Percentiles rank a stretch among this genome's conserved stretches.
Evolutionary conservation across 1,284 basidiomycete genomes (phyloP).

Genomic region (Moesziomyces sp.): DNA sequence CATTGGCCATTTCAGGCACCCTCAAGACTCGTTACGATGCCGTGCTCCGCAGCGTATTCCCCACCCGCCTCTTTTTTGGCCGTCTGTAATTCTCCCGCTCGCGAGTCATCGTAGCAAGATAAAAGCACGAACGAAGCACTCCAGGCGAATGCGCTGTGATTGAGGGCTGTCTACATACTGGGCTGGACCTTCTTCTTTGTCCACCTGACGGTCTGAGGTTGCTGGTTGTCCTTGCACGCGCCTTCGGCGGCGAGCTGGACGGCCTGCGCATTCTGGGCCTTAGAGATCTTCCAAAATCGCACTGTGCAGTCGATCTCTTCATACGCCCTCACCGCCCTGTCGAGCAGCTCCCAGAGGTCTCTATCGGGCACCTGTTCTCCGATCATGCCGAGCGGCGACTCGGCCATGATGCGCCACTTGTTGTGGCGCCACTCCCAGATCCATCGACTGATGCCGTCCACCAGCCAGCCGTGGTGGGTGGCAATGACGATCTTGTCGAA

Average conservation of each 20-base stretch:
- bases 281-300: conserved; percentile 62
- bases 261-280: conserved; percentile 46
- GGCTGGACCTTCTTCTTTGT: conserved; percentile 42
- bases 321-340: conserved; percentile 54
- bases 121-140: background rate
- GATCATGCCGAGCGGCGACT: conserved; percentile 45
- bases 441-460: conserved; percentile 60
- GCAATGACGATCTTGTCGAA: conserved; percentile 66
- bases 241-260: conserved; percentile 56
- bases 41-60: conserved; percentile 16
- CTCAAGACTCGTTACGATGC: conserved; percentile 38
- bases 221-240: conserved; percentile 59
- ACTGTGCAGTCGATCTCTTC: conserved; percentile 66
- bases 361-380: conserved; percentile 63
- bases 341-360: conserved; percentile 66
- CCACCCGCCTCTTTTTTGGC: conserved; percentile 18
- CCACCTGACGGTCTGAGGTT: conserved; percentile 60
- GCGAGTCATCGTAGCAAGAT: too few relatives aligned
- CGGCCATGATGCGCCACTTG: conserved; percentile 55
- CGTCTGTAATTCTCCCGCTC: too few relatives aligned
- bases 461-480: conserved; percentile 62
- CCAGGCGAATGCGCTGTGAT: too few relatives aligned
- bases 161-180: conserved; percentile 1
- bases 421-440: conserved; percentile 65
- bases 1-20: conserved; percentile 17